These are phyloP conservation scores for Calonectria fujianensis DNA, from an alignment of 2,329 filamentous ascomycete species.

Conservation along the genomic window DNA sequence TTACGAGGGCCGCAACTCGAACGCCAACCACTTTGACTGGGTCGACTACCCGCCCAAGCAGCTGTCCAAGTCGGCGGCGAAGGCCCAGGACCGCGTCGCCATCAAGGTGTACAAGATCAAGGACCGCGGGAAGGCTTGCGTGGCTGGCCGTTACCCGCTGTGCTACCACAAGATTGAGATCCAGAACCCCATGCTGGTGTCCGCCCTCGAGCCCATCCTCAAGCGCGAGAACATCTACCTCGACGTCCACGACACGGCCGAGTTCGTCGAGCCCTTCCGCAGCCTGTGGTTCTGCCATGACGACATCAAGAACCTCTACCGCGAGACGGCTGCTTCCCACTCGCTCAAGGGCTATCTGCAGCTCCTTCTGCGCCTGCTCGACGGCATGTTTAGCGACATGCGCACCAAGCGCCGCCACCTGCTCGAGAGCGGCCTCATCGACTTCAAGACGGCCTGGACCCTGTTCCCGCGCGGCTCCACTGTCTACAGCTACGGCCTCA, in stretches of 20 bases:
- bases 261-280: conserved; percentile 64
- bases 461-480: conserved; percentile 64
- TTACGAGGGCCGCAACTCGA: conserved; percentile 61
- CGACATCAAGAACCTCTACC: conserved; percentile 61
- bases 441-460: conserved; percentile 66
- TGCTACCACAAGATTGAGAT: conserved; percentile 64
- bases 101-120: conserved; percentile 69
- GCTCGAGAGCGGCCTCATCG: conserved; percentile 61
- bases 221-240: conserved; percentile 64
- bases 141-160: conserved; percentile 62
- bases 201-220: conserved; percentile 65
- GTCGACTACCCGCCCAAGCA: conserved; percentile 65
- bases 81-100: conserved; percentile 63
- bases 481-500: conserved; percentile 62
- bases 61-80: conserved; percentile 61
- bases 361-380: conserved; percentile 63
- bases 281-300: conserved; percentile 67
- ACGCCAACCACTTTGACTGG: conserved; percentile 58
- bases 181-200: conserved; percentile 65
- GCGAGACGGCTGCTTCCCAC: conserved; percentile 50
- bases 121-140: conserved; percentile 63
- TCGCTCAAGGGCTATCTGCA: conserved; percentile 62
- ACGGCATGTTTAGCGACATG: conserved; percentile 66
- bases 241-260: conserved; percentile 60
- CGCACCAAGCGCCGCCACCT: conserved; percentile 61